Percentiles rank a stretch among this genome's conserved stretches.
Conservation (phyloP, 805 yeast species). For the Suhomyces sp. region DNA sequence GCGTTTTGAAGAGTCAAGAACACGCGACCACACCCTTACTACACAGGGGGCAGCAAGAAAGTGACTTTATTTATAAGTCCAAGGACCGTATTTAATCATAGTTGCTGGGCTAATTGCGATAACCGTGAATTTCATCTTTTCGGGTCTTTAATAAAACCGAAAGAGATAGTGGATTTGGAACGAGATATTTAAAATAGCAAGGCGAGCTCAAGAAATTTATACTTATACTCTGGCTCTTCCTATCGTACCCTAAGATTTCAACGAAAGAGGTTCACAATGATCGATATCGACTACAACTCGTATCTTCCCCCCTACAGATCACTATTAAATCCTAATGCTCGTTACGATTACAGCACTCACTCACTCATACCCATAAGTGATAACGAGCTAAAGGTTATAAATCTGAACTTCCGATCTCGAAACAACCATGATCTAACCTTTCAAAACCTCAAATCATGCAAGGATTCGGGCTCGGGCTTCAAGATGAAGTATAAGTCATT, state of each 20-base stretch:
- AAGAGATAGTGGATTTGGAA: neutral
- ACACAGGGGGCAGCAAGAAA: too few species aligned
- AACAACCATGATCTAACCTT: conserved; percentile 13
- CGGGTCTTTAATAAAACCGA: neutral
- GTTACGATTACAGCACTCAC: conserved; percentile 51
- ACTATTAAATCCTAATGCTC: conserved; percentile 45
- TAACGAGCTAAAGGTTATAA: conserved; percentile 27
- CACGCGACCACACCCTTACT: neutral
- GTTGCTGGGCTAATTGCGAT: neutral
- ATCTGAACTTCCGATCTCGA: conserved; percentile 14
- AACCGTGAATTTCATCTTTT: neutral
- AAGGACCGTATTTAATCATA: neutral
- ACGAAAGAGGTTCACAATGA: neutral
- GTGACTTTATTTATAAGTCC: neutral
- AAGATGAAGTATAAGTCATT: conserved; percentile 50
- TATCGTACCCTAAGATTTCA: neutral
- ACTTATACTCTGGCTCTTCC: neutral
- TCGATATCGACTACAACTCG: conserved; percentile 7
- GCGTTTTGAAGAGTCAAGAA: neutral
- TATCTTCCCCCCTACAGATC: conserved; percentile 45
- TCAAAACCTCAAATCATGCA: conserved; percentile 7
- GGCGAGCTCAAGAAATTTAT: neutral
- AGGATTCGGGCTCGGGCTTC: conserved; percentile 13
- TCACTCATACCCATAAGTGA: conserved; percentile 37
- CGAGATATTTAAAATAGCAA: neutral